phyloP scores from a whole-genome alignment of 768 basidiomycete species.

The Tricholoma saponaceum region DNA sequence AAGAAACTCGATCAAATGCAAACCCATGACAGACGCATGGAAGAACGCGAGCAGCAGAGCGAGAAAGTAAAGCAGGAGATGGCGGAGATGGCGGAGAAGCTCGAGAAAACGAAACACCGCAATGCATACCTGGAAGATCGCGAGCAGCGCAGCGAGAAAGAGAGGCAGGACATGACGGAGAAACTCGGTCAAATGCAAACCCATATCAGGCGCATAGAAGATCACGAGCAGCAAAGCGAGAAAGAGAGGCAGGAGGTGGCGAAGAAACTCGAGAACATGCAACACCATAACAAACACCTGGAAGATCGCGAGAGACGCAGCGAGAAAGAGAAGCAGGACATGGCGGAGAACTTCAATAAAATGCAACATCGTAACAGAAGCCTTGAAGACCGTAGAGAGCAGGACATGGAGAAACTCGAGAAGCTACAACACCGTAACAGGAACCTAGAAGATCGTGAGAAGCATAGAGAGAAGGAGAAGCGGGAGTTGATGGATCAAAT shows the following conservation, averaged over 20 bases:
- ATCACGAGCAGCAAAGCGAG: neutral
- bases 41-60: neutral
- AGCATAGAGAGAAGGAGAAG: neutral
- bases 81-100: neutral
- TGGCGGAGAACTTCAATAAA: neutral
- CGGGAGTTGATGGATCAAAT: neutral
- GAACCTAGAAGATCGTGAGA: neutral
- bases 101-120: neutral
- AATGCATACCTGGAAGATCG: neutral
- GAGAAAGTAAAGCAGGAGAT: neutral
- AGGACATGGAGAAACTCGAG: neutral
- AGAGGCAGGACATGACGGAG: neutral
- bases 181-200: neutral
- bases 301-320: neutral
- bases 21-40: neutral
- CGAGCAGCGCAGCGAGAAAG: neutral
- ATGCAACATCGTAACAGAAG: neutral
- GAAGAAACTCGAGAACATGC: neutral
- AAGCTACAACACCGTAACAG: neutral
- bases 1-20: neutral
- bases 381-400: neutral
- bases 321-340: neutral
- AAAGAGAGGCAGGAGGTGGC: neutral
- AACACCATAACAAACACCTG: neutral
- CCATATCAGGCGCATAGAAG: neutral